These are phyloP conservation scores for Sphaceloma murrayae DNA, from an alignment of 2,329 filamentous ascomycete genomes.

Conservation along the genomic window DNA sequence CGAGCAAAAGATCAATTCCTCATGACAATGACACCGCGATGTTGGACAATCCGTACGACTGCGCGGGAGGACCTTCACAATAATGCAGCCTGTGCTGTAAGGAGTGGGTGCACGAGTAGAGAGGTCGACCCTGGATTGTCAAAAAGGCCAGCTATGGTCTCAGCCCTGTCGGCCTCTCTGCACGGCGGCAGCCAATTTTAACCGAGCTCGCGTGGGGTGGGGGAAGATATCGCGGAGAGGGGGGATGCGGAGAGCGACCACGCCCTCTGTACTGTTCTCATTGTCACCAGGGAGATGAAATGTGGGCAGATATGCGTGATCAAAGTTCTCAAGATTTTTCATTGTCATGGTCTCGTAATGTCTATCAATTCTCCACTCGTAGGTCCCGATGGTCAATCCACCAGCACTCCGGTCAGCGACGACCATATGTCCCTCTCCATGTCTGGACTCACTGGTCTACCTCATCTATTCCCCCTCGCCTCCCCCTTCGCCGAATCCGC, in stretches of 20 bases:
- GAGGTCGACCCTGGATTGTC: constrained; percentile 5
- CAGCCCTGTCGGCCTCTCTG: constrained; percentile 5
- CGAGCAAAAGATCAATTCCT: too few relatives aligned
- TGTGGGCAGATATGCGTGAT: too few relatives aligned
- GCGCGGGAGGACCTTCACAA: too few relatives aligned
- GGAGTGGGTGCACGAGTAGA: constrained; percentile 2
- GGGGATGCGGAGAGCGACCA: too few relatives aligned
- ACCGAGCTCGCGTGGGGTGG: constrained; percentile 3
- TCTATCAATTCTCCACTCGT: background rate
- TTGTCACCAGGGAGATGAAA: background rate
- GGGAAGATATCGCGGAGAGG: constrained; percentile 6
- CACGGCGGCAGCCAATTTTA: constrained; percentile 1
- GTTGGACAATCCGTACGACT: too few relatives aligned
- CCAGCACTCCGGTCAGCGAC: too few relatives aligned
- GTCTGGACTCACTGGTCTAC: too few relatives aligned
- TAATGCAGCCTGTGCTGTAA: constrained; percentile 3
- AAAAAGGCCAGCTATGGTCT: constrained; percentile 13
- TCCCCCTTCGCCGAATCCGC: constrained; percentile 8
- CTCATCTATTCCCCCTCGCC: background rate
- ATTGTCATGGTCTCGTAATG: background rate
- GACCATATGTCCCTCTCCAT: too few relatives aligned
- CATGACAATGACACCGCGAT: too few relatives aligned
- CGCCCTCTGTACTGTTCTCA: too few relatives aligned
- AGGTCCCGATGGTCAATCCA: too few relatives aligned
- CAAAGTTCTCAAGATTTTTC: background rate